A percentile compares a stretch with the other conserved stretches of the same genome.
Conservation (phyloP, 2,329 filamentous ascomycete species). For the Cladobotryum mycophilum region DNA sequence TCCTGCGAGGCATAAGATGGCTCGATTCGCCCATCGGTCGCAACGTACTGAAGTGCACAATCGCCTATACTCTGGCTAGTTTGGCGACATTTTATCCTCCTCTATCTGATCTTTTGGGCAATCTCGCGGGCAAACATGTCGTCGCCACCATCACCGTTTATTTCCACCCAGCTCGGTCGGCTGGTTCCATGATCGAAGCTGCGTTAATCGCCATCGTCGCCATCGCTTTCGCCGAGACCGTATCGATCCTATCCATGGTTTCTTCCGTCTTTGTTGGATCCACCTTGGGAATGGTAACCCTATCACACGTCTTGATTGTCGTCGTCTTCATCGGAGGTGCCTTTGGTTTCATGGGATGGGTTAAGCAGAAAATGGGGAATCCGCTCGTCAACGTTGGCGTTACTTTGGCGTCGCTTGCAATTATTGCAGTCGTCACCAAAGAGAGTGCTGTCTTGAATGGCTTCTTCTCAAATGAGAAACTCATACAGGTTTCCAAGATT, state of each 20-base stretch:
- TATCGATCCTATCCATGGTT: conserved; percentile 76
- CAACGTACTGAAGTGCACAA: conserved; percentile 76
- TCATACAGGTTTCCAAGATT: conserved; percentile 59
- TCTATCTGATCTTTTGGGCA: conserved; percentile 65
- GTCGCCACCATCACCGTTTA: conserved; percentile 87
- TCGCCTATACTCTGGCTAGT: conserved; percentile 77
- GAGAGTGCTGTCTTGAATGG: conserved; percentile 75
- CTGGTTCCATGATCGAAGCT: conserved; percentile 81
- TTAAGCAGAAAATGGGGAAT: conserved; percentile 67
- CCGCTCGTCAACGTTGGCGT: conserved; percentile 74
- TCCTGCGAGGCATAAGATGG: conserved; percentile 35
- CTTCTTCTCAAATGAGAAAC: conserved; percentile 60
- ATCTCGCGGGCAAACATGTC: conserved; percentile 82
- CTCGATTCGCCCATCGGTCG: conserved; percentile 62
- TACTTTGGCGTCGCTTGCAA: conserved; percentile 73
- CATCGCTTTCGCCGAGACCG: conserved; percentile 58
- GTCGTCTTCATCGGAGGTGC: conserved; percentile 75
- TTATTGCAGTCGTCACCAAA: conserved; percentile 80
- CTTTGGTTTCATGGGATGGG: conserved; percentile 76
- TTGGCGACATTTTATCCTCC: conserved; percentile 71
- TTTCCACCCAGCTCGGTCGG: conserved; percentile 77
- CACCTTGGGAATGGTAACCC: conserved; percentile 53
- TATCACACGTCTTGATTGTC: conserved; percentile 71
- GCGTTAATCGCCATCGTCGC: conserved; percentile 66
- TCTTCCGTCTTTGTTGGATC: conserved; percentile 69